Conservation (phyloP, 2,329 filamentous ascomycete genomes). For the Chalara sp. region DNA sequence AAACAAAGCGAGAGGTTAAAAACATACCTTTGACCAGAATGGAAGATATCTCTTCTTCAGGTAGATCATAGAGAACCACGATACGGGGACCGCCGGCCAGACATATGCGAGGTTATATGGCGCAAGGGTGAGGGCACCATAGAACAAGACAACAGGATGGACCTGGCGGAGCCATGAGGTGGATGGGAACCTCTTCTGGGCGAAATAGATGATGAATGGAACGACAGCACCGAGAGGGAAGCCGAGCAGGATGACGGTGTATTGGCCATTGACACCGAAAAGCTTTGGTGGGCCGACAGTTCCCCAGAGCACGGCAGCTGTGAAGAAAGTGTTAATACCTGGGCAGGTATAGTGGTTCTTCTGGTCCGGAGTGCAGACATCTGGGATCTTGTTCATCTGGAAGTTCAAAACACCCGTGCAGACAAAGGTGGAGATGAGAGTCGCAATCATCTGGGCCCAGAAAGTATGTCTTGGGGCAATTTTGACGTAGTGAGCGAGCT, state of each 20-base stretch:
- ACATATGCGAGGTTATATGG: constrained; percentile 66
- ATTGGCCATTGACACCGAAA: constrained; percentile 57
- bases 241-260: constrained; percentile 60
- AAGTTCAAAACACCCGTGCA: constrained; percentile 60
- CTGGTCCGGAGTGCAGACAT: constrained; percentile 49
- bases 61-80: too few species aligned
- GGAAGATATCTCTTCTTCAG: too few species aligned
- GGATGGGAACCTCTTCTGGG: constrained; percentile 50
- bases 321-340: constrained; percentile 42
- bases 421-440: constrained; percentile 58
- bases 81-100: constrained; percentile 27
- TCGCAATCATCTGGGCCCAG: constrained; percentile 57
- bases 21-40: constrained; percentile 14
- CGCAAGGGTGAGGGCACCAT: constrained; percentile 30
- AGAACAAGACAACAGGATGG: constrained; percentile 7
- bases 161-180: constrained; percentile 43
- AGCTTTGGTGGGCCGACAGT: constrained; percentile 64
- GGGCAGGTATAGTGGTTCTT: constrained; percentile 41
- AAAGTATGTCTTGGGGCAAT: constrained; percentile 61
- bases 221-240: constrained; percentile 60
- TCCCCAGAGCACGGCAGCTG: constrained; percentile 65
- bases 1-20: constrained; percentile 59
- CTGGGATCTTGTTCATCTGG: constrained; percentile 52
- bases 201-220: constrained; percentile 51
- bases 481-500: constrained; percentile 49